Evolutionary conservation across 495 filamentous ascomycete genomes (phyloP), one percentile per base, ranked within the genome.

Genomic region (Hypoxylon lienhwacheense): DNA sequence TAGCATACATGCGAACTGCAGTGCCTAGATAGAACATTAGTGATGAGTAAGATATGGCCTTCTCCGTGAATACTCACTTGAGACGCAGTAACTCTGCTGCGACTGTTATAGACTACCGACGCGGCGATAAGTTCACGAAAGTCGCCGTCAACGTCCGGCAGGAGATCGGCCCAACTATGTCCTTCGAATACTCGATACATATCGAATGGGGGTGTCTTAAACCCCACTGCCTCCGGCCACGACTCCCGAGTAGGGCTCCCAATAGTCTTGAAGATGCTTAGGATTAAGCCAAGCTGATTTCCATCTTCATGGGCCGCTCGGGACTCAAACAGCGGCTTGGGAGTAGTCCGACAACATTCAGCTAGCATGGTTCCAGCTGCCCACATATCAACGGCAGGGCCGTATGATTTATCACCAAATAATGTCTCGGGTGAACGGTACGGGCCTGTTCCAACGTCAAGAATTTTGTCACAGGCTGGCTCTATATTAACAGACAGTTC

Each of bases 351-450:
- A 29, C 77, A 71, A 55, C 78, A 82, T 64, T 85, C 90, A 1
- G 90, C 90, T 3, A 90, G 83, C 22, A 95, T 86, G 57, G 85
- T 85, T 1, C 93, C 93, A 1, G 89, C 85, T 3, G 86, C 88
- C 93, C 93, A 99, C 56, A 96, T 81, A 73, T 99, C 93, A 5
- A 97, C 73, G 5, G 77, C 68, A 2, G 74, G 59, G 16, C 78
- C 80, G 63, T 99, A 99, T 1, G 71, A 75, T 24, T 70, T 79
- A 54, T 87, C 80, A 7, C 93, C 95, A 67, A 99, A 99, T 7
- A 99, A 73, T 2, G 91, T 77, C 69, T 99, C 93, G 0, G 93
- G 93, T 0, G 93, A 77, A 8, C 95, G 83, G 66, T 99, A 99
- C 42, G 83, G 84, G 0, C 91, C 90, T 0, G 93, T 97, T 4